Conservation (phyloP, 1,284 basidiomycete species). For the Naganishia sp. region DNA sequence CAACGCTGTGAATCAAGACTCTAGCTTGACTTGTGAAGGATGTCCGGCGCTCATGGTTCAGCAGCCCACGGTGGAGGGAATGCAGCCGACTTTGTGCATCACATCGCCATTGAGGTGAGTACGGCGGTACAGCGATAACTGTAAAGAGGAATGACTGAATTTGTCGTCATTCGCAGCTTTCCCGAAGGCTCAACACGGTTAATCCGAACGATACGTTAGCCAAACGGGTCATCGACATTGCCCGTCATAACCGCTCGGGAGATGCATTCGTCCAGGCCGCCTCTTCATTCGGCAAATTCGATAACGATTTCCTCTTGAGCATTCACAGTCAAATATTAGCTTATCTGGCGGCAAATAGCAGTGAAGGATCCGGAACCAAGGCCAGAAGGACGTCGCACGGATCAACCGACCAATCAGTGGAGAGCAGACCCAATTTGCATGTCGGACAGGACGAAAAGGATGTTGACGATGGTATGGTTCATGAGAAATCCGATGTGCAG, state of each 20-base stretch:
- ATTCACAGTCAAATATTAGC: slow-evolving; percentile 63
- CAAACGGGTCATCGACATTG: slow-evolving; percentile 74
- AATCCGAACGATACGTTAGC: slow-evolving; percentile 82
- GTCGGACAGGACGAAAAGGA: slow-evolving; percentile 26
- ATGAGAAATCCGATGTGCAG: slow-evolving; percentile 76
- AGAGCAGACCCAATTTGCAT: slow-evolving; percentile 25
- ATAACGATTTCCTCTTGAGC: slow-evolving; percentile 63
- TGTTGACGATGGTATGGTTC: slow-evolving; percentile 64
- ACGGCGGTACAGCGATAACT: neutral
- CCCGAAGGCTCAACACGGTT: slow-evolving; percentile 71
- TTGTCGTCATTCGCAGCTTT: slow-evolving; percentile 59
- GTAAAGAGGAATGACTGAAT: neutral
- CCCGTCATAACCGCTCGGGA: slow-evolving; percentile 63
- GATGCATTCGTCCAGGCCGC: slow-evolving; percentile 73
- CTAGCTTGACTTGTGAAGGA: neutral
- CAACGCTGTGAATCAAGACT: neutral
- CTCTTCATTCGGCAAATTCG: slow-evolving; percentile 80
- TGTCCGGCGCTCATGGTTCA: slow-evolving; percentile 8
- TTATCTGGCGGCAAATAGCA: slow-evolving; percentile 64
- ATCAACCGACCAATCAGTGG: slow-evolving; percentile 10
- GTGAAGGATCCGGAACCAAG: neutral
- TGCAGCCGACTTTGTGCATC: slow-evolving; percentile 66
- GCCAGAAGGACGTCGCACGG: slow-evolving; percentile 17
- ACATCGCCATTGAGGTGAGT: slow-evolving; percentile 65
- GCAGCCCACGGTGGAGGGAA: slow-evolving; percentile 22